Conservation (phyloP, 495 filamentous ascomycete genomes). For the Aspergillus sclerotiicarbonarius region DNA sequence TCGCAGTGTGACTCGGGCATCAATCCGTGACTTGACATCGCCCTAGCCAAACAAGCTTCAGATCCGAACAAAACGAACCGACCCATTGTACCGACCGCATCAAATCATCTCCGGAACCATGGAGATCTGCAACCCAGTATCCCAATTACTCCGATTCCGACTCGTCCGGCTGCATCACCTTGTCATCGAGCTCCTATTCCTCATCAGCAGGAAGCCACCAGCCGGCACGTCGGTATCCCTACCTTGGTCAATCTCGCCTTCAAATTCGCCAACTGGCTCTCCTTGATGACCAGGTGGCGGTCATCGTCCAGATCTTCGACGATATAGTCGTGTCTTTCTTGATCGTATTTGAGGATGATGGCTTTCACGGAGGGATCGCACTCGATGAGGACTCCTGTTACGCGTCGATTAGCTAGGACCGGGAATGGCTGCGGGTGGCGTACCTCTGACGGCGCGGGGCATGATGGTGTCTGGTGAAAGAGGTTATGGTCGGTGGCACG, state of each 20-base stretch:
- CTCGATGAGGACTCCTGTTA: slow-evolving; percentile 66
- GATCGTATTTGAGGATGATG: slow-evolving; percentile 71
- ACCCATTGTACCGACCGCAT: neutral
- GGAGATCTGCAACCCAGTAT: neutral
- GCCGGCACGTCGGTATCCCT: slow-evolving; percentile 18
- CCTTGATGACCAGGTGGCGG: slow-evolving; percentile 67
- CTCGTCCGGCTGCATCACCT: slow-evolving; percentile 53
- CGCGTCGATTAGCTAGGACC: neutral
- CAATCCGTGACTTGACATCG: too few species aligned
- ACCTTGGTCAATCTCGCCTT: slow-evolving; percentile 63
- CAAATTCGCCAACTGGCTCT: slow-evolving; percentile 58
- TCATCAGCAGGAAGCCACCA: slow-evolving; percentile 2
- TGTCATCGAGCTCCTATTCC: slow-evolving; percentile 51
- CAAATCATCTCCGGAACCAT: neutral
- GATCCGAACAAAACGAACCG: neutral
- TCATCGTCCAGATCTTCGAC: slow-evolving; percentile 75
- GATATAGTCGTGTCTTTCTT: slow-evolving; percentile 66
- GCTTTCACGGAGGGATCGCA: slow-evolving; percentile 79
- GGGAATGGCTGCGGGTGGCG: neutral
- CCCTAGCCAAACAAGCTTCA: too few species aligned
- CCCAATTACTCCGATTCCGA: slow-evolving; percentile 45
- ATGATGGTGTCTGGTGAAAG: slow-evolving; percentile 21
- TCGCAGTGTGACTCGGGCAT: too few species aligned
- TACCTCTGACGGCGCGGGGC: slow-evolving; percentile 51
- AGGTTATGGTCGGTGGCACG: too few species aligned